Evolutionary conservation across 2,329 filamentous ascomycete genomes (phyloP).

Genomic region (Penicillium paneum): DNA sequence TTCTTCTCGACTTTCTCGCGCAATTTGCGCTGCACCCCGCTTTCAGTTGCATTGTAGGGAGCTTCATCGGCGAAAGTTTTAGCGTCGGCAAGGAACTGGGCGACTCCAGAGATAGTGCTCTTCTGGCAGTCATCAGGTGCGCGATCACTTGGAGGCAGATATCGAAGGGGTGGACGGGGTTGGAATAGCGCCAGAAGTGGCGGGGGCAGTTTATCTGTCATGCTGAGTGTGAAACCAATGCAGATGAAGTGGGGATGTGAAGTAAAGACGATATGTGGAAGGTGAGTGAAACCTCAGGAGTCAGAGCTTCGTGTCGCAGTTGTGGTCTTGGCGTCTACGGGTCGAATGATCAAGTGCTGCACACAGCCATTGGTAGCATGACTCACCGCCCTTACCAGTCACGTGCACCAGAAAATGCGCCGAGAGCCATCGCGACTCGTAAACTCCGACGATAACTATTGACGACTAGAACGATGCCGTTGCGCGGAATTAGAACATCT

Average conservation of each 20-base stretch:
- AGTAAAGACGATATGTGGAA: constrained; percentile 15
- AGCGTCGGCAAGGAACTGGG: constrained; percentile 69
- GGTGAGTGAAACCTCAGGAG: constrained; percentile 16
- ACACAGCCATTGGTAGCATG: constrained; percentile 3
- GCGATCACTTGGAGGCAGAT: constrained; percentile 77
- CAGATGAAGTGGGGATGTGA: constrained; percentile 14
- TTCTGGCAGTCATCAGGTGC: constrained; percentile 79
- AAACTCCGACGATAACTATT: constrained; percentile 3
- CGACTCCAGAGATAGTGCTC: constrained; percentile 68
- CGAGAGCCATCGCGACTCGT: constrained; percentile 14
- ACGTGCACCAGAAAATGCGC: constrained; percentile 28
- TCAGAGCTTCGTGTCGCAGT: constrained; percentile 17
- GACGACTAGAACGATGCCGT: constrained; percentile 38
- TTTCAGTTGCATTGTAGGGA: constrained; percentile 78
- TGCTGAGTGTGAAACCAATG: constrained; percentile 43
- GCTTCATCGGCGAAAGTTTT: constrained; percentile 75
- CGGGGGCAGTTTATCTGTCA: constrained; percentile 95
- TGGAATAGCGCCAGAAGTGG: constrained; percentile 93
- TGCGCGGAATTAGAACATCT: constrained; percentile 52
- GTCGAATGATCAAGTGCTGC: constrained; percentile 10
- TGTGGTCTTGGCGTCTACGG: constrained; percentile 17
- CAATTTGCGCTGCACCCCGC: constrained; percentile 85
- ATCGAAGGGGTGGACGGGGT: constrained; percentile 86
- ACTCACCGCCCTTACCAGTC: neutral
- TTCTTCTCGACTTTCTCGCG: constrained; percentile 79